These are phyloP conservation scores for Tolypocladium amazonense DNA, from an alignment of 2,329 filamentous ascomycete species.

Conservation along the genomic window DNA sequence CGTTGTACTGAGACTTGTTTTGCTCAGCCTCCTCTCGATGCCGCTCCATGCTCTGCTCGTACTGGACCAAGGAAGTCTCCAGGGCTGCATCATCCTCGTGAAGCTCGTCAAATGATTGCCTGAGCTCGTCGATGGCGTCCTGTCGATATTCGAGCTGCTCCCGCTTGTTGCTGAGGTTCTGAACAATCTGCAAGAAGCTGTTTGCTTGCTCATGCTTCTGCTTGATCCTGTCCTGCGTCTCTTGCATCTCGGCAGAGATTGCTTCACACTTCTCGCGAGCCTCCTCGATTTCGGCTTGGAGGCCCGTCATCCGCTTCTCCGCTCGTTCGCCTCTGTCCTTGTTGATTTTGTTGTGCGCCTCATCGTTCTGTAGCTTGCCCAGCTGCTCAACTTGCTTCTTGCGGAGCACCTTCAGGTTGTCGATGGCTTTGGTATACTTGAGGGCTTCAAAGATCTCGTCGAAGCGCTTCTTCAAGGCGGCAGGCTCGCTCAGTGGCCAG, in stretches of 20 bases:
- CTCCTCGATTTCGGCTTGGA: slow-evolving; percentile 56
- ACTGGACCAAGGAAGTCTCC: slow-evolving; percentile 60
- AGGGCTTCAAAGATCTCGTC: slow-evolving; percentile 96
- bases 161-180: slow-evolving; percentile 64
- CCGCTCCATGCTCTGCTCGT: slow-evolving; percentile 61
- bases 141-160: slow-evolving; percentile 63
- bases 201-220: slow-evolving; percentile 65
- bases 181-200: slow-evolving; percentile 63
- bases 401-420: slow-evolving; percentile 78
- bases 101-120: slow-evolving; percentile 64
- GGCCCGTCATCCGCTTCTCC: slow-evolving; percentile 51
- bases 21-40: slow-evolving; percentile 53
- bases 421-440: slow-evolving; percentile 95
- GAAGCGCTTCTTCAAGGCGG: slow-evolving; percentile 81
- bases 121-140: slow-evolving; percentile 59
- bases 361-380: slow-evolving; percentile 59
- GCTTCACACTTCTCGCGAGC: slow-evolving; percentile 47
- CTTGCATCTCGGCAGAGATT: slow-evolving; percentile 49
- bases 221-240: slow-evolving; percentile 45
- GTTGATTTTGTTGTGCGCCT: slow-evolving; percentile 68
- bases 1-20: slow-evolving; percentile 53
- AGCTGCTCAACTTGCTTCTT: slow-evolving; percentile 77
- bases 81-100: slow-evolving; percentile 69
- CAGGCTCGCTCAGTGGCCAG: slow-evolving; percentile 89
- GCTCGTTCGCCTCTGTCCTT: slow-evolving; percentile 74